A percentile compares a stretch with the other conserved stretches of the same genome.
phyloP scores from a whole-genome alignment of 2,329 filamentous ascomycete genomes.

The Penicillium sp. region DNA sequence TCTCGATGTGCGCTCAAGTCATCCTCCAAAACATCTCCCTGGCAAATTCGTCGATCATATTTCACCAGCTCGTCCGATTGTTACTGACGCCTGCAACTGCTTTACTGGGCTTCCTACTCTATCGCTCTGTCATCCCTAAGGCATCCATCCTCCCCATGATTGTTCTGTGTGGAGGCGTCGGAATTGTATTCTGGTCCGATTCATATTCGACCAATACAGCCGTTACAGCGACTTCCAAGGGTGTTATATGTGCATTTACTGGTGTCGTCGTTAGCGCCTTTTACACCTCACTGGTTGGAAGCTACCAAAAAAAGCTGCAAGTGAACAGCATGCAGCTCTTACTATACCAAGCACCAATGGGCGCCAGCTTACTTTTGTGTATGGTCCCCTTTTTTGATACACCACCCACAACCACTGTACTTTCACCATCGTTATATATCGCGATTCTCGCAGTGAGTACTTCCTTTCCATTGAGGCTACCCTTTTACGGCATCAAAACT shows the following conservation, averaged over 20 bases:
- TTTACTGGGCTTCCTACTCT: background rate
- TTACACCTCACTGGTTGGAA: background rate
- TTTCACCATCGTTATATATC: background rate
- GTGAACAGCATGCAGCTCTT: background rate
- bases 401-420: background rate
- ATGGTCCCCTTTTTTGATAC: background rate
- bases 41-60: background rate
- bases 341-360: background rate
- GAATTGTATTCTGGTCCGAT: background rate
- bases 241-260: background rate
- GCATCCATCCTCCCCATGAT: background rate
- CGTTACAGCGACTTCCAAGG: background rate
- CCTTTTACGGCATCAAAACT: background rate
- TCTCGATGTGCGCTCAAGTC: background rate
- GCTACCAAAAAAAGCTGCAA: background rate
- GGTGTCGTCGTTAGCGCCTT: background rate
- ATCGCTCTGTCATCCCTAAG: background rate
- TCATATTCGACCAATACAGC: background rate
- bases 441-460: background rate
- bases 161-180: background rate
- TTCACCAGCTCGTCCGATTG: background rate
- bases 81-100: background rate
- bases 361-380: background rate
- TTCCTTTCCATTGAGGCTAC: background rate
- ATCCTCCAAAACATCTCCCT: background rate